Evolutionary conservation across 306 rosid genomes (phyloP).

Genomic region (Vigna unguiculata): DNA sequence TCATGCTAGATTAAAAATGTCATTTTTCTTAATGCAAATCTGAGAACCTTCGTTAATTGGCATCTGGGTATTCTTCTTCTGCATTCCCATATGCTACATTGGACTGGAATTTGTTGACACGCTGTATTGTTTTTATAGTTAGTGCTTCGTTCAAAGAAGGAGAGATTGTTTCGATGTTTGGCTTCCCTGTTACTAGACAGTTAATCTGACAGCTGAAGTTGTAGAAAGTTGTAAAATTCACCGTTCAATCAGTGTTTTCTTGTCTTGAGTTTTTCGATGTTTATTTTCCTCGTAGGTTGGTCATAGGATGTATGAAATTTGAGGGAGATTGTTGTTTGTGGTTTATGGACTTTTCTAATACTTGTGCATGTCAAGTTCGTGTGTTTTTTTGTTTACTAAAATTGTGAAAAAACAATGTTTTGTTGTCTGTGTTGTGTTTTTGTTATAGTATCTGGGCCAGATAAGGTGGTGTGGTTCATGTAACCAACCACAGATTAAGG

Average conservation of each 20-base stretch:
- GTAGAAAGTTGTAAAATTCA: slow-evolving; percentile 1
- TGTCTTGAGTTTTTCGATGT: neutral
- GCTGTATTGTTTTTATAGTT: neutral
- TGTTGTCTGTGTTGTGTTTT: neutral
- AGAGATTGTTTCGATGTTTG: neutral
- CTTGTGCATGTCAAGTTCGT: neutral
- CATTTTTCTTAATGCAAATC: neutral
- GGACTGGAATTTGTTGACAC: neutral
- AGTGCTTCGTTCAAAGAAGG: neutral
- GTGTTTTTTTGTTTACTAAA: neutral
- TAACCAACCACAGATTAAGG: neutral
- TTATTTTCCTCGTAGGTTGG: neutral
- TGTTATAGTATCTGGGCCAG: neutral
- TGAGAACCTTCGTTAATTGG: neutral
- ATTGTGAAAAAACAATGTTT: neutral
- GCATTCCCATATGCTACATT: neutral
- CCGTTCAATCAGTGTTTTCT: neutral
- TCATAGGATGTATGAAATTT: neutral
- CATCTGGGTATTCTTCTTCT: neutral
- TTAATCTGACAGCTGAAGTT: neutral
- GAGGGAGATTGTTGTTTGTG: neutral
- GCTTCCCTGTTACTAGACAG: neutral
- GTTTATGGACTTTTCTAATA: neutral
- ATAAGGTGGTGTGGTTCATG: neutral
- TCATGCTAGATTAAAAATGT: neutral